A percentile compares a stretch with the other conserved stretches of the same genome.
Evolutionary conservation across 2,329 filamentous ascomycete genomes (phyloP).

Genomic region (Fusarium denticulatum): DNA sequence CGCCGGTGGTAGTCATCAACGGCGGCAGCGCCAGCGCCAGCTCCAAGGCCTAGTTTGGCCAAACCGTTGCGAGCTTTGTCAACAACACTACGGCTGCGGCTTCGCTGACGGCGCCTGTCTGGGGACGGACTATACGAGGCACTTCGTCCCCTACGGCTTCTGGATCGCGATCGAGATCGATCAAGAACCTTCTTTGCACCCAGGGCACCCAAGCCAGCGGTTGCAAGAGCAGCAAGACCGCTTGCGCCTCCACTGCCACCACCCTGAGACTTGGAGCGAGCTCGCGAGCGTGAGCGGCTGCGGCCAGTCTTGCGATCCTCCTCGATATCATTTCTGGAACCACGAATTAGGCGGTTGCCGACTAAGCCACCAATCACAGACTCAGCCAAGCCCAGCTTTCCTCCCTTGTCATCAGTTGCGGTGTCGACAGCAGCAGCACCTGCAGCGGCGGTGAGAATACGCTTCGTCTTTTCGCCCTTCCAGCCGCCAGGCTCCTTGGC

Average conservation of each 20-base stretch:
- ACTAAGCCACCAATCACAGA: constrained; percentile 89
- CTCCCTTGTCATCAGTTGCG: constrained; percentile 75
- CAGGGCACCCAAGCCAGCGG: constrained; percentile 68
- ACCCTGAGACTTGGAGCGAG: constrained; percentile 63
- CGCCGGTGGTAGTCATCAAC: constrained; percentile 52
- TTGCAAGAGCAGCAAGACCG: constrained; percentile 71
- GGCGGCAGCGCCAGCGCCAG: constrained; percentile 52
- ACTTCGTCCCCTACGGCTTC: constrained; percentile 63
- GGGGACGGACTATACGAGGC: constrained; percentile 57
- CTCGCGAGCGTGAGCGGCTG: constrained; percentile 75
- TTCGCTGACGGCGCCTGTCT: constrained; percentile 56
- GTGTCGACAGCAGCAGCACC: constrained; percentile 89
- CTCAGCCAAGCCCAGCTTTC: constrained; percentile 86
- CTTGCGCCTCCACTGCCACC: constrained; percentile 53
- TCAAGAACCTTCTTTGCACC: constrained; percentile 69
- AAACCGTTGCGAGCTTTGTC: constrained; percentile 69
- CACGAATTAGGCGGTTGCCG: constrained; percentile 86
- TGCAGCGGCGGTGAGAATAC: constrained; percentile 85
- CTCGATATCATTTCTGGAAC: constrained; percentile 73
- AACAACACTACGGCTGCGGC: constrained; percentile 73
- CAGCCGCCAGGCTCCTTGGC: constrained; percentile 89
- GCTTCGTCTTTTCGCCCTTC: constrained; percentile 91
- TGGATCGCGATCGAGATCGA: constrained; percentile 66
- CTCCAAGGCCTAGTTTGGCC: constrained; percentile 69
- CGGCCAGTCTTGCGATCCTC: constrained; percentile 68